Evolutionary conservation across 2,329 filamentous ascomycete genomes (phyloP).

Genomic region (Talaromyces sp.): DNA sequence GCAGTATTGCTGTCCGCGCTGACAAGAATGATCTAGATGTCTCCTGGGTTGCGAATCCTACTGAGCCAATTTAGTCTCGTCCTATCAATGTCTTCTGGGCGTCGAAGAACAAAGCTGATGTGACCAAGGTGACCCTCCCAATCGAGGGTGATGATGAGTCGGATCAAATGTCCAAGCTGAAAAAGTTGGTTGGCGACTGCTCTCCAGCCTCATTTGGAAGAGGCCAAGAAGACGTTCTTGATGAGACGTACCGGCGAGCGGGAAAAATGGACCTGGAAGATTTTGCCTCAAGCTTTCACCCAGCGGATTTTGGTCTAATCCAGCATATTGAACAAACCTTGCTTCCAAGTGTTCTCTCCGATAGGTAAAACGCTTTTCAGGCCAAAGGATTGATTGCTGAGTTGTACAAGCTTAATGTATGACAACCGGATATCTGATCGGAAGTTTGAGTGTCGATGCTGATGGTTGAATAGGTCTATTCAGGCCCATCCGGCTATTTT

Average conservation of each 20-base stretch:
- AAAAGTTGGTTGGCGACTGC: background rate
- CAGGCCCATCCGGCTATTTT: constrained; percentile 46
- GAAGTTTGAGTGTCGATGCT: background rate
- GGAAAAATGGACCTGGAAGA: constrained; percentile 41
- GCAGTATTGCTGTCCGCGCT: background rate
- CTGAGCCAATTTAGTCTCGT: background rate
- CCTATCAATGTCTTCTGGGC: background rate
- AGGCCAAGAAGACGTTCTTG: constrained; percentile 42
- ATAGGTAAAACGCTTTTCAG: constrained; percentile 9
- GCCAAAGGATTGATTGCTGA: constrained; percentile 43
- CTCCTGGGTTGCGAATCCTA: background rate
- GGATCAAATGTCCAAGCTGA: background rate
- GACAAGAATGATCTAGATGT: background rate
- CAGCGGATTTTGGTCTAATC: constrained; percentile 48
- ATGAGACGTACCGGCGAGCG: constrained; percentile 50
- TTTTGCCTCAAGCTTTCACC: constrained; percentile 49
- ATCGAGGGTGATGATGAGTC: background rate
- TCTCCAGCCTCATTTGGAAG: constrained; percentile 24
- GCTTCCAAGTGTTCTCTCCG: constrained; percentile 24
- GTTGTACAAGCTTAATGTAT: constrained; percentile 53
- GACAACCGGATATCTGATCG: background rate
- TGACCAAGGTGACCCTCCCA: background rate
- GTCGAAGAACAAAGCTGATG: background rate
- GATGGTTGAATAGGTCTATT: constrained; percentile 40
- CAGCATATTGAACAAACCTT: constrained; percentile 45